phyloP scores from a whole-genome alignment of 495 filamentous ascomycete genomes.

The Glutinoglossum americanum region DNA sequence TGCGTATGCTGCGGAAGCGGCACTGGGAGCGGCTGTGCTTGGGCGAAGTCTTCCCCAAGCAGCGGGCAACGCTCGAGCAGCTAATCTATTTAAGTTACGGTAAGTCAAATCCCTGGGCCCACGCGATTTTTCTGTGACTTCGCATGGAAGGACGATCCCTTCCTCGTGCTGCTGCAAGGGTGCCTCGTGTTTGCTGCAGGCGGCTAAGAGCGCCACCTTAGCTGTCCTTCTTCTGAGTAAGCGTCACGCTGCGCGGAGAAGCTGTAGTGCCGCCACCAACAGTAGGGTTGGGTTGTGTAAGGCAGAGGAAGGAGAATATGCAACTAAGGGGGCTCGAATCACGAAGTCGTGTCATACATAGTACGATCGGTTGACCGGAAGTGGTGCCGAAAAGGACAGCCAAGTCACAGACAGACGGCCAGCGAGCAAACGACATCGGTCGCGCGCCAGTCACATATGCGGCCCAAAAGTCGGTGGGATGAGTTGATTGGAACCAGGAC shows the following conservation, averaged over 20 bases:
- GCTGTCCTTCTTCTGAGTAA: neutral
- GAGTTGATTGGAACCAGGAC: too few species aligned
- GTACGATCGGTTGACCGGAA: neutral
- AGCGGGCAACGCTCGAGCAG: neutral
- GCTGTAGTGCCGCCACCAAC: too few species aligned
- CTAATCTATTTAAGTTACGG: neutral
- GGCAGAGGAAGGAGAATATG: too few species aligned
- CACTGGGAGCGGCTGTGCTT: too few species aligned
- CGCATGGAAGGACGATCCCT: neutral
- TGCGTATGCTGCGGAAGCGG: neutral
- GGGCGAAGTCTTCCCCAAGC: too few species aligned
- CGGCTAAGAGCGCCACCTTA: neutral
- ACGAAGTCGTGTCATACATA: neutral
- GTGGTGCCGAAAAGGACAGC: neutral
- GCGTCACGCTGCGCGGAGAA: constrained; percentile 27
- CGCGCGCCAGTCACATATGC: too few species aligned
- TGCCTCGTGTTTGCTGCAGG: constrained; percentile 1
- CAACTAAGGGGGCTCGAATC: too few species aligned
- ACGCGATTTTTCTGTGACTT: neutral
- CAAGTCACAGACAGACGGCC: neutral
- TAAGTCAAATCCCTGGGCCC: neutral
- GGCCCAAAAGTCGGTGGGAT: too few species aligned
- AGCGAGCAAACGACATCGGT: too few species aligned
- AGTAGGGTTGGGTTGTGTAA: too few species aligned
- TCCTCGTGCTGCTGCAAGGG: neutral